phyloP scores from a whole-genome alignment of 2,329 filamentous ascomycete species.

The Ophioceras dolichostomum region DNA sequence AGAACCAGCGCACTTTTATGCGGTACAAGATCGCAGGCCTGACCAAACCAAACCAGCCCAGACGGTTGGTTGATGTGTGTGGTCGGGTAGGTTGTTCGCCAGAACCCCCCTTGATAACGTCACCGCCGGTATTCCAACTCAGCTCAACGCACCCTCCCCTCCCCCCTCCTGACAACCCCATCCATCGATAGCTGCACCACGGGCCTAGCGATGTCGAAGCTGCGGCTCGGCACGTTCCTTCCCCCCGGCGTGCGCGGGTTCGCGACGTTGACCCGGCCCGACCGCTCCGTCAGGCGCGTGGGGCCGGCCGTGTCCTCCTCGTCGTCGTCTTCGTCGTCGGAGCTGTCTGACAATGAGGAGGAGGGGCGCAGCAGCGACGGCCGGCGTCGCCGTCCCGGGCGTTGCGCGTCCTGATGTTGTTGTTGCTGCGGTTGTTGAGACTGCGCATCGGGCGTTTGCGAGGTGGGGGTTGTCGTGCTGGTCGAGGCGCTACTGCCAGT shows the following conservation, averaged over 20 bases:
- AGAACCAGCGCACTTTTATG: too few relatives aligned
- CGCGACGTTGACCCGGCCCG: conserved; percentile 43
- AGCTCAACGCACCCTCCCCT: not conserved
- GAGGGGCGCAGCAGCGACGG: too few relatives aligned
- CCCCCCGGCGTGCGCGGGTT: conserved; percentile 43
- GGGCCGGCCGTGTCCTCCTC: conserved; percentile 18
- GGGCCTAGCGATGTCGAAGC: conserved; percentile 40
- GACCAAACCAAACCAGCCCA: too few relatives aligned
- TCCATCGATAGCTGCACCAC: conserved; percentile 20
- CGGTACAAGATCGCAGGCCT: too few relatives aligned
- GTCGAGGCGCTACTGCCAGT: too few relatives aligned
- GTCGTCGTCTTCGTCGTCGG: conserved; percentile 27
- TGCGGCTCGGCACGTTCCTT: conserved; percentile 40
- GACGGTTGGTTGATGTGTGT: not conserved
- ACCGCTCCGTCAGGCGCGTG: conserved; percentile 33
- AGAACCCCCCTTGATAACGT: not conserved
- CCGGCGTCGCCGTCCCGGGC: too few relatives aligned
- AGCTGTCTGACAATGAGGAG: too few relatives aligned
- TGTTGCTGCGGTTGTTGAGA: too few relatives aligned
- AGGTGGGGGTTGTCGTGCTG: too few relatives aligned
- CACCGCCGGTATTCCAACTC: not conserved
- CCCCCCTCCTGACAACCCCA: conserved; percentile 12
- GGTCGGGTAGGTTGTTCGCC: not conserved
- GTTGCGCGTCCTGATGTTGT: too few relatives aligned
- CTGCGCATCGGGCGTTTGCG: too few relatives aligned